Conservation (phyloP, 129 eudicot genomes). For the Helianthus tuberosus region DNA sequence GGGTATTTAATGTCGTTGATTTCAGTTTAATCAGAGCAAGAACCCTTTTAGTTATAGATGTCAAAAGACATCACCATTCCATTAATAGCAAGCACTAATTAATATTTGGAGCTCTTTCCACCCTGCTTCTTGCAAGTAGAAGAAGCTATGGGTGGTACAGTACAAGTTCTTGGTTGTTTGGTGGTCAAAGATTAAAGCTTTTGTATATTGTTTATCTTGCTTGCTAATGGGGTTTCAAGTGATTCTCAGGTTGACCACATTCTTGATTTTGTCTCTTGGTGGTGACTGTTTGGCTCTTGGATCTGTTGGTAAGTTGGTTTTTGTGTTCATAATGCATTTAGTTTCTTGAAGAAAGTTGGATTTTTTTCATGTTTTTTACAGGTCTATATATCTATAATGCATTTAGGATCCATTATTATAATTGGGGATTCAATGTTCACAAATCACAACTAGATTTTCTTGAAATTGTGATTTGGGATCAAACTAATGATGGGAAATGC, state of each 20-base stretch:
- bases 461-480: constrained; percentile 13
- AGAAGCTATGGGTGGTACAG: constrained; percentile 32
- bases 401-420: too few species aligned
- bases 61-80: constrained; percentile 16
- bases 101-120: constrained; percentile 15
- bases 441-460: too few species aligned
- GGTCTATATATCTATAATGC: neutral
- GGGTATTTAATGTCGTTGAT: constrained; percentile 22
- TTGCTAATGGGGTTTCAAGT: constrained; percentile 55
- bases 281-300: constrained; percentile 41
- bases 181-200: constrained; percentile 31
- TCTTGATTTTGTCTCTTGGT: constrained; percentile 44
- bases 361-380: neutral
- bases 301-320: constrained; percentile 67
- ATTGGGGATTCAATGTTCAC: neutral
- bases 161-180: constrained; percentile 31
- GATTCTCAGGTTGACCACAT: constrained; percentile 40
- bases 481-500: constrained; percentile 18
- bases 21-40: constrained; percentile 5
- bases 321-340: constrained; percentile 1
- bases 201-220: constrained; percentile 23
- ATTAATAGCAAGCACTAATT: too few species aligned
- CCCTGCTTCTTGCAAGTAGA: neutral
- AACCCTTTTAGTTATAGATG: neutral
- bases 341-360: constrained; percentile 1